phyloP scores from a whole-genome alignment of 2,329 filamentous ascomycete species.

The Nothophaeocryptopus gaeumannii region DNA sequence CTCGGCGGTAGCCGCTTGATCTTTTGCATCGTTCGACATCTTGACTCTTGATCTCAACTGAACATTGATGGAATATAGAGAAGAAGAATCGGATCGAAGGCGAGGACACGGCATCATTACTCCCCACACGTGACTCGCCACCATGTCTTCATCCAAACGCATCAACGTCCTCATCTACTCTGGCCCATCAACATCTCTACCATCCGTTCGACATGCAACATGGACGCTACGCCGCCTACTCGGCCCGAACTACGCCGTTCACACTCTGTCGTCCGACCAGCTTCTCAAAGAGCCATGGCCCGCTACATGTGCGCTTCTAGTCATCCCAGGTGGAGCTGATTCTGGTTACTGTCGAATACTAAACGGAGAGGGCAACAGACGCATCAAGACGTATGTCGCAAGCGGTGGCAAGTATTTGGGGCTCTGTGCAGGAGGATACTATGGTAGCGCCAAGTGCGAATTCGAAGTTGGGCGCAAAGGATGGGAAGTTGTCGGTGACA shows the following conservation, averaged over 20 bases:
- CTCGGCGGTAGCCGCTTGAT: conserved; percentile 20
- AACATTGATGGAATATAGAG: background rate
- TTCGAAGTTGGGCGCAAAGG: conserved; percentile 82
- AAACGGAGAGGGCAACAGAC: conserved; percentile 82
- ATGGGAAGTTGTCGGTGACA: conserved; percentile 79
- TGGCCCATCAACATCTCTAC: conserved; percentile 78
- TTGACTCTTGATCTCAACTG: conserved; percentile 1
- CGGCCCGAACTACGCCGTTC: conserved; percentile 88
- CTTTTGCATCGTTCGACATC: conserved; percentile 33
- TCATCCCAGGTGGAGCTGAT: conserved; percentile 93
- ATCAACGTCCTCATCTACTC: conserved; percentile 94
- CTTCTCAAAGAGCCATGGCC: conserved; percentile 91
- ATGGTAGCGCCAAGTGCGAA: conserved; percentile 76
- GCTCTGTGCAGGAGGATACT: conserved; percentile 93
- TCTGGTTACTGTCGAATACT: conserved; percentile 83
- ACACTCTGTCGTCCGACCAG: conserved; percentile 72
- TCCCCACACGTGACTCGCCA: conserved; percentile 21
- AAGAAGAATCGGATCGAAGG: conserved; percentile 6
- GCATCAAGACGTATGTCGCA: conserved; percentile 81
- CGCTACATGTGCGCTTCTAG: conserved; percentile 79
- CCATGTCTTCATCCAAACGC: conserved; percentile 49
- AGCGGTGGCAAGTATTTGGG: conserved; percentile 83
- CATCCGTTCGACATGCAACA: conserved; percentile 86
- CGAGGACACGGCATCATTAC: conserved; percentile 4
- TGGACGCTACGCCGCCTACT: conserved; percentile 82